Conservation (phyloP, 139 green algal species). For the Coelastrella sp. region DNA sequence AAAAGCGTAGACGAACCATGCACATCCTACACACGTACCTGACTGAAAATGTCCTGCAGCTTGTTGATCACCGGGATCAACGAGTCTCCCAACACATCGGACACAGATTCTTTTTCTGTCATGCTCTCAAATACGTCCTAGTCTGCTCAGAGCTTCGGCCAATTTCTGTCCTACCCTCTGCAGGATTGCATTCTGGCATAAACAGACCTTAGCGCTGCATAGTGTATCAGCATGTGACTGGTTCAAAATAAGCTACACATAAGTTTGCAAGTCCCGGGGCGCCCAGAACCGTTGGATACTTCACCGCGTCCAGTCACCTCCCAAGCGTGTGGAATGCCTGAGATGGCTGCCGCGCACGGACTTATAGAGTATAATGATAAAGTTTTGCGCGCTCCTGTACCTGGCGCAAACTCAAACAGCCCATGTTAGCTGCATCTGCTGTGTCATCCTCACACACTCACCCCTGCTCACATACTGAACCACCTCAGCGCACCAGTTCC, state of each 20-base stretch:
- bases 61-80: slow-evolving; percentile 93
- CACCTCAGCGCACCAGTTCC: no score
- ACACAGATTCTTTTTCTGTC: neutral
- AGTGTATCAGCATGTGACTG: no score
- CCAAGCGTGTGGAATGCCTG: neutral
- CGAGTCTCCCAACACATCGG: slow-evolving; percentile 73
- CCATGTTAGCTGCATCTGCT: no score
- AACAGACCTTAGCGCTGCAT: no score
- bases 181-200: no score
- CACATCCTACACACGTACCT: slow-evolving; percentile 62
- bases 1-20: no score
- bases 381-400: neutral
- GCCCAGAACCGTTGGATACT: neutral
- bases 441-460: no score
- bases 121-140: neutral
- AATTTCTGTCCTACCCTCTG: no score
- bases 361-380: neutral
- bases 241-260: no score
- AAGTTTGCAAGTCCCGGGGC: neutral
- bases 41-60: slow-evolving; percentile 94
- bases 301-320: neutral
- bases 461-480: no score
- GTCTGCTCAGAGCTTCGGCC: neutral
- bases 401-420: no score
- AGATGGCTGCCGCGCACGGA: neutral